phyloP scores from a whole-genome alignment of 345 rosid species.

The Theobroma cacao region DNA sequence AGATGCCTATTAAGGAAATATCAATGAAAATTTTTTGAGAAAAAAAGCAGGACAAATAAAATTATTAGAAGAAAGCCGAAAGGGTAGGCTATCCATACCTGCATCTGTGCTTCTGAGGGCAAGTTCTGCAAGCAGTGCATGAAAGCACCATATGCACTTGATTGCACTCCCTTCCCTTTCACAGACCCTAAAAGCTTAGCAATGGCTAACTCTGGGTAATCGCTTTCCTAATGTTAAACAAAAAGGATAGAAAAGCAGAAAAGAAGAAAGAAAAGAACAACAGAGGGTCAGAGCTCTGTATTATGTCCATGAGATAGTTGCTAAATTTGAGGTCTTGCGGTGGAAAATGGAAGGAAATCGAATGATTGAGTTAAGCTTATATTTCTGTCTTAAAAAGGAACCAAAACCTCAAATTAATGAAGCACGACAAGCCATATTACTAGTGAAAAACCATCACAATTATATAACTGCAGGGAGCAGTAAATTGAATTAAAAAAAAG shows the following conservation, averaged over 20 bases:
- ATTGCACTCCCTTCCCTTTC: slow-evolving; percentile 52
- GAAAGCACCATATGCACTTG: slow-evolving; percentile 37
- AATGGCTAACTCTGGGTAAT: slow-evolving; percentile 85
- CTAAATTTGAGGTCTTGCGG: neutral
- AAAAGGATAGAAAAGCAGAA: neutral
- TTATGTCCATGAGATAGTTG: neutral
- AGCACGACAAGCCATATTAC: neutral
- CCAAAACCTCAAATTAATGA: slow-evolving; percentile 26
- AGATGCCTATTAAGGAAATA: slow-evolving; percentile 11
- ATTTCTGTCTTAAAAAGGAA: neutral
- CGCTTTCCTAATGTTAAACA: slow-evolving; percentile 55
- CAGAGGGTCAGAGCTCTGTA: neutral
- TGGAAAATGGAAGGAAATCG: no score
- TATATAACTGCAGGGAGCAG: neutral
- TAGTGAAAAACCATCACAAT: neutral
- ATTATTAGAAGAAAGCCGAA: neutral
- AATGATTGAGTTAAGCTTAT: no score
- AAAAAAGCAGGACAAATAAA: neutral
- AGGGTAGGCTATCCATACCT: slow-evolving; percentile 37
- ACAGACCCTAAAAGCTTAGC: slow-evolving; percentile 84
- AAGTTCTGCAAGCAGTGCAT: slow-evolving; percentile 72
- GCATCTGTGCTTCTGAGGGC: slow-evolving; percentile 86
- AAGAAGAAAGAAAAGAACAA: neutral
- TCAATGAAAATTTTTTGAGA: neutral
- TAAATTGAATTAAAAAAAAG: neutral